Base-by-base conservation (phyloP, 495 filamentous ascomycete species). In the Antarctomyces pellizariae region DNA sequence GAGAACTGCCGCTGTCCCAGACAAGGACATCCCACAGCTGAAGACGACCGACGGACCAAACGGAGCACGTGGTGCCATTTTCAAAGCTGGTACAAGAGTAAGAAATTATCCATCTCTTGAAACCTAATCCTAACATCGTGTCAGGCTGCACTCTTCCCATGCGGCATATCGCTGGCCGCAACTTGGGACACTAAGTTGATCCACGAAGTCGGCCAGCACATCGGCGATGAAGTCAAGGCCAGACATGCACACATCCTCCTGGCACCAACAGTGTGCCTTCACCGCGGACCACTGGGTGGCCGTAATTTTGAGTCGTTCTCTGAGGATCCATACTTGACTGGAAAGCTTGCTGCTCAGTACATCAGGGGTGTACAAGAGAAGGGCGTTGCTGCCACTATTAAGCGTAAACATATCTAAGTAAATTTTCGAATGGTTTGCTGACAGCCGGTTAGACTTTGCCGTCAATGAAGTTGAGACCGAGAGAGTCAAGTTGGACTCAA, bases 291-390 rank as follows among this genome's bases (percentile, higher is more conserved):
- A 2, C 54, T 89, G 0, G 77, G 78, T 7, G 78, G 79, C 4
- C 62, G 79, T 26, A 78, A 78, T 29, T 90, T 84, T 32, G 79
- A 89, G 49, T 78, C 74, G 0, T 84, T 82, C 44, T 77, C 75
- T 3, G 78, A 86, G 43, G 79, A 86, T 36, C 78, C 77, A 7
- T 54, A 71, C 9, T 54, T 90, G 3, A 73, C 76, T 0, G 79
- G 79, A 5, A 73, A 65, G 31, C 51, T 83, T 35, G 71, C 77
- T 16, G 67, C 73, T 2, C 53, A 69, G 40, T 69, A 76, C 29
- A 71, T 73, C 41, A 67, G 62, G 32, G 76, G 75, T 7, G 50
- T 86, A 17, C 75, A 90, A 41, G 62, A 65, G 24, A 65, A 64
- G 31, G 72, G 76, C 5, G 64, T 86, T 18, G 70, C 67, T 7